Evolutionary conservation across 768 basidiomycete genomes (phyloP), one percentile per base, ranked within the genome.

Genomic region (Lactarius quietus): DNA sequence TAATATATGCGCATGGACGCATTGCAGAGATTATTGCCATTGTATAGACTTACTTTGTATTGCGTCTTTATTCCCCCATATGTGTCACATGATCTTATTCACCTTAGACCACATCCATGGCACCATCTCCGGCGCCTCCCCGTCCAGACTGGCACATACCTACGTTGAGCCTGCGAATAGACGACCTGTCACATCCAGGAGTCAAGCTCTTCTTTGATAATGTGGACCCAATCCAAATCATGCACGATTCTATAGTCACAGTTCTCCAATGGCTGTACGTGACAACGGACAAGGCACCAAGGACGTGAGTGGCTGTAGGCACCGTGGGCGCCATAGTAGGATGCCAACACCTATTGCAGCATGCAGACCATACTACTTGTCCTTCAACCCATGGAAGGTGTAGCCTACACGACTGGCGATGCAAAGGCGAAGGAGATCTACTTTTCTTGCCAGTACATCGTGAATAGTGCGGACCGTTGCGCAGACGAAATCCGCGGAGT

Each of bases 361-460:
- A 57, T 68, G 38, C 88, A 54, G 39, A 56, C 61, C 6, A 81
- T 90, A 68, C 72, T 77, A 1, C 82, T 91, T 57, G 80, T 89
- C 63, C 80, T 90, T 48, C 82, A 86, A 20, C 74, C 82, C 36
- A 88, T 90, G 82, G 80, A 81, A 23, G 90, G 89, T 36, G 84
- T 90, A 12, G 91, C 91, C 36, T 79, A 89, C 73, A 88, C 90
- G 0, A 79, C 72, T 41, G 89, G 89, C 61, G 78, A 78, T 0
- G 68, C 76, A 15, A 73, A 78, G 18, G 78, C 85, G 73, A 92
- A 93, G 76, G 87, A 92, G 75, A 86, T 92, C 35, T 86, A 90
- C 71, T 80, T 91, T 57, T 87, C 89, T 8, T 80, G 88, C 28
- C 80, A 86, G 56, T 84, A 92, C 74, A 80, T 92, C 74, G 75